Evolutionary conservation across 2,329 filamentous ascomycete genomes (phyloP), one percentile per base, ranked within the genome.

Genomic region (Onygenales sp.): DNA sequence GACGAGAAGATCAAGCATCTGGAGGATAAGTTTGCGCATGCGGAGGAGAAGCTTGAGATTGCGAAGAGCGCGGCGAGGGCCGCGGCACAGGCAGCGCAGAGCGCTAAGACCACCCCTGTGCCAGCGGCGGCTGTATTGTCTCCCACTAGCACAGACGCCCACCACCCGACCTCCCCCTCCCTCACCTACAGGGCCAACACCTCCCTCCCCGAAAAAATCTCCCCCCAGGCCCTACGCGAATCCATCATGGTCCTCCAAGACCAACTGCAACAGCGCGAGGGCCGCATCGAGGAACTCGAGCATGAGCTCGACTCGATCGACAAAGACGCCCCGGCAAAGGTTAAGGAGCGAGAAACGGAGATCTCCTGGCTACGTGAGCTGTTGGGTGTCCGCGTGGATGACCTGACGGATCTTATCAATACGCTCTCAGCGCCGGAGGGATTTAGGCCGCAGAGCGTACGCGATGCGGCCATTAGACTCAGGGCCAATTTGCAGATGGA

Each of bases 401-500:
- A 98, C 68, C 78, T 98, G 4, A 86, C 92, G 61, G 93, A 98
- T 66, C 89, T 98, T 56, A 92, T 97, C 66, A 79, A 79, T 50
- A 84, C 87, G 5, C 78, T 97, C 32, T 85, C 86, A 2, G 78
- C 84, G 57, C 85, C 90, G 4, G 31, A 27, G 21, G 75, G 78
- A 31, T 93, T 88, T 66, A 85, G 97, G 68, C 82, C 83, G 54
- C 83, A 89, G 57, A 79, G 81, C 5, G 87, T 96, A 58, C 88
- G 87, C 62, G 91, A 97, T 66, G 90, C 91, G 5, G 88, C 89
- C 38, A 97, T 97, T 61, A 86, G 93, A 51, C 84, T 98, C 56
- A 89, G 89, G 67, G 89, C 93, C 11, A 96, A 95, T 64, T 77
- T 98, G 38, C 89, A 97, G 67, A 98, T 98, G 93, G 92, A 98